phyloP scores from a whole-genome alignment of 345 rosid genomes.

The Eucalyptus pauciflora region DNA sequence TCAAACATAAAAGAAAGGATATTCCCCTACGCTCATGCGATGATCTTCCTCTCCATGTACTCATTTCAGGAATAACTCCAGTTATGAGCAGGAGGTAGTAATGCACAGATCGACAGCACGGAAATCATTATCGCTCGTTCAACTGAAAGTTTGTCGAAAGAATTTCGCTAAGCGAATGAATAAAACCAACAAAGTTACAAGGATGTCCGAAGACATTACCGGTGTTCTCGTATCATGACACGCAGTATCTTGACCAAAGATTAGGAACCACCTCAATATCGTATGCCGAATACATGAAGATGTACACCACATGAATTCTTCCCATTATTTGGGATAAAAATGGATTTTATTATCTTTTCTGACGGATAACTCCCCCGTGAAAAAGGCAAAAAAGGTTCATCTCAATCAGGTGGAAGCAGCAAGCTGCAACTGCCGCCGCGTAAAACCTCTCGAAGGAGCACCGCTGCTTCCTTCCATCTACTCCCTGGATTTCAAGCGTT shows the following conservation, averaged over 20 bases:
- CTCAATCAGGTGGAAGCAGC: neutral
- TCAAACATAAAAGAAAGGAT: neutral
- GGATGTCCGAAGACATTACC: neutral
- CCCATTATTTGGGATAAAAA: neutral
- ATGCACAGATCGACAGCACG: neutral
- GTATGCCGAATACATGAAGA: neutral
- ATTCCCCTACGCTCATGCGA: neutral
- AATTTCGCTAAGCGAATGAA: neutral
- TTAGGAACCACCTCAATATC: neutral
- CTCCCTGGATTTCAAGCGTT: neutral
- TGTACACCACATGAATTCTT: neutral
- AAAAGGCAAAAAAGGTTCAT: neutral
- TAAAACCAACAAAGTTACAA: neutral
- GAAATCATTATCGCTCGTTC: neutral
- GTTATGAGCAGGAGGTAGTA: neutral
- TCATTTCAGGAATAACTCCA: neutral
- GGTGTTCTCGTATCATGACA: neutral
- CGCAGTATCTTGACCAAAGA: neutral
- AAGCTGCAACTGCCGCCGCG: neutral
- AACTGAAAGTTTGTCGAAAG: neutral
- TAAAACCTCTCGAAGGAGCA: neutral
- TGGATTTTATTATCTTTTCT: neutral
- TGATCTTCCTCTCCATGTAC: neutral
- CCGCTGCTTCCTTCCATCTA: neutral
- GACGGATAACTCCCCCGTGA: neutral